These are phyloP conservation scores for Trametes meyenii DNA, from an alignment of 768 basidiomycete genomes.

Conservation along the genomic window DNA sequence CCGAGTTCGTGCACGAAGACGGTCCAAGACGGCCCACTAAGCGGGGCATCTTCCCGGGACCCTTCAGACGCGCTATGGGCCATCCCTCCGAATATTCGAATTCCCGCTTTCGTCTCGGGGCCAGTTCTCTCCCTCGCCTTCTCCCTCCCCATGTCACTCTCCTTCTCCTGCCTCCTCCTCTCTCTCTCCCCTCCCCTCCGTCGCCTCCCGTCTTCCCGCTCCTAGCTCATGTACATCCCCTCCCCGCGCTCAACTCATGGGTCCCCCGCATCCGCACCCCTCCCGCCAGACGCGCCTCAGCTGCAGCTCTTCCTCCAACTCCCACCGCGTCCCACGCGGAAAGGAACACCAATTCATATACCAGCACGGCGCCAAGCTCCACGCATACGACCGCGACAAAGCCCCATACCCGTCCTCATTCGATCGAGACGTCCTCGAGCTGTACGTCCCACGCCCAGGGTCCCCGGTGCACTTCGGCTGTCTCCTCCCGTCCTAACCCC, in stretches of 20 bases:
- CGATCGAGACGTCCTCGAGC: conserved; percentile 64
- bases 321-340: conserved; percentile 18
- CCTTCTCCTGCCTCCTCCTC: conserved; percentile 12
- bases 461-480: neutral
- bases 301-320: conserved; percentile 24
- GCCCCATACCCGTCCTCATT: conserved; percentile 81
- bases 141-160: conserved; percentile 6
- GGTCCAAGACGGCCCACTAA: too few relatives aligned
- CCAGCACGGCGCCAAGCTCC: conserved; percentile 66
- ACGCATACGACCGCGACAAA: conserved; percentile 71
- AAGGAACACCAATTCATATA: conserved; percentile 62
- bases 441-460: conserved; percentile 47
- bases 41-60: conserved; percentile 8
- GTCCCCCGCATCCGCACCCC: conserved; percentile 15
- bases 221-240: conserved; percentile 22
- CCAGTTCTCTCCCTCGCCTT: neutral
- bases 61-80: neutral
- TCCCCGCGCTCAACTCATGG: conserved; percentile 12
- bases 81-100: neutral
- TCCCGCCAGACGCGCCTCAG: conserved; percentile 21
- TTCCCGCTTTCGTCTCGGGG: neutral
- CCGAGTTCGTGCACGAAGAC: too few relatives aligned
- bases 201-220: neutral
- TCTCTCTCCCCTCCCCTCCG: conserved; percentile 5
- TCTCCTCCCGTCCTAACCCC: neutral